These are phyloP conservation scores for Tripterygium wilfordii DNA, from an alignment of 177 flowering plant genomes.

Conservation along the genomic window DNA sequence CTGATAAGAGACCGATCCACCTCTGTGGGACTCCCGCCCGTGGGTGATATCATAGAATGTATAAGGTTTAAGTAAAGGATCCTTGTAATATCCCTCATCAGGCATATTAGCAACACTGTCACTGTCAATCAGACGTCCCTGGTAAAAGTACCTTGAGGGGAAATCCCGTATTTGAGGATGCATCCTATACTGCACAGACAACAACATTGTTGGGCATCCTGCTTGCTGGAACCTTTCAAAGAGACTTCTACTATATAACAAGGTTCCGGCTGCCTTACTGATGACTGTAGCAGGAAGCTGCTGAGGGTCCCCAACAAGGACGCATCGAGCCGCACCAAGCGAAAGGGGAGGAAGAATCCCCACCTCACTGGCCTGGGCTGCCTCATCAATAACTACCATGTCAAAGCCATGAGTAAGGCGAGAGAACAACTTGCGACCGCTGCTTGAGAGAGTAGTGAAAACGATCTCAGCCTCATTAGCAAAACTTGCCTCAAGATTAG, in stretches of 20 bases:
- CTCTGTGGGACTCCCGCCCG: conserved; percentile 92
- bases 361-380: conserved; percentile 98
- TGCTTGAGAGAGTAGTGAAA: conserved; percentile 94
- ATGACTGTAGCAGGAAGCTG: conserved; percentile 99
- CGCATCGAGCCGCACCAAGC: conserved; percentile 96
- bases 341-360: conserved; percentile 89
- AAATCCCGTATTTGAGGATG: conserved; percentile 95
- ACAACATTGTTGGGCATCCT: conserved; percentile 90
- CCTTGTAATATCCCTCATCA: conserved; percentile 80
- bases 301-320: conserved; percentile 99
- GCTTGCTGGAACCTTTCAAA: conserved; percentile 96
- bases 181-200: conserved; percentile 96
- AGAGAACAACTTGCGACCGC: conserved; percentile 91
- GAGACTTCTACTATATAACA: conserved; percentile 87
- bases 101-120: conserved; percentile 69
- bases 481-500: conserved; percentile 94
- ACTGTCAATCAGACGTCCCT: conserved; percentile 92
- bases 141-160: conserved; percentile 91
- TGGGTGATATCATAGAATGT: conserved; percentile 77
- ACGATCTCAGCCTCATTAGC: conserved; percentile 99
- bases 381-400: conserved; percentile 98
- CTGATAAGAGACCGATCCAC: conserved; percentile 90
- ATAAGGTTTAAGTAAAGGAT: conserved; percentile 73
- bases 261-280: conserved; percentile 93
- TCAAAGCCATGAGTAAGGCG: conserved; percentile 95